These are phyloP conservation scores for Hypoxylon sp. DNA, from an alignment of 2,329 filamentous ascomycete genomes.

Conservation along the genomic window DNA sequence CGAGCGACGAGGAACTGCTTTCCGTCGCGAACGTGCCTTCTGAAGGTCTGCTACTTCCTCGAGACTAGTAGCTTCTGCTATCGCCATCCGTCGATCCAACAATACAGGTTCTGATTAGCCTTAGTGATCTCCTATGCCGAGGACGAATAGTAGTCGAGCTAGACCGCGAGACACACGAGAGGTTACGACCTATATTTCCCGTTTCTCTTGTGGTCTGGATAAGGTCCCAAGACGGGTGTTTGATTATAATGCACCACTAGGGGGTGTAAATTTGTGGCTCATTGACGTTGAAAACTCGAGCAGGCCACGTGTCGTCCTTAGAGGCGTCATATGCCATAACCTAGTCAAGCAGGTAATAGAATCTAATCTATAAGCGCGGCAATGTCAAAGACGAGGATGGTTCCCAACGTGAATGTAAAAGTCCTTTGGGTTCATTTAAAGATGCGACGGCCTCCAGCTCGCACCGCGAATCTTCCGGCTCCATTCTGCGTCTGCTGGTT, in stretches of 20 bases:
- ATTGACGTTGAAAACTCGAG: background rate
- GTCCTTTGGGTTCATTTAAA: conserved; percentile 54
- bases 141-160: too few relatives aligned
- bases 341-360: background rate
- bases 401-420: background rate
- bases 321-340: background rate
- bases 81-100: too few relatives aligned
- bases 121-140: too few relatives aligned
- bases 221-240: background rate
- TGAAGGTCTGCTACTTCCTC: too few relatives aligned
- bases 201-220: background rate
- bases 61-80: too few relatives aligned
- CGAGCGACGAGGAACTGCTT: too few relatives aligned
- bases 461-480: conserved; percentile 64
- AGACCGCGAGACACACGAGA: too few relatives aligned
- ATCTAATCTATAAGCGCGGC: background rate
- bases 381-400: background rate
- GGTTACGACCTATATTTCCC: background rate
- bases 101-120: too few relatives aligned
- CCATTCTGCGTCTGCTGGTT: conserved; percentile 67
- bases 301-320: background rate
- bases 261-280: background rate
- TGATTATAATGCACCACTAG: background rate
- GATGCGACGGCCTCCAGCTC: conserved; percentile 60
- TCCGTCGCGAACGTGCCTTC: too few relatives aligned